Evolutionary conservation across 768 basidiomycete species (phyloP).

Genomic region (Termitomyces sp.): DNA sequence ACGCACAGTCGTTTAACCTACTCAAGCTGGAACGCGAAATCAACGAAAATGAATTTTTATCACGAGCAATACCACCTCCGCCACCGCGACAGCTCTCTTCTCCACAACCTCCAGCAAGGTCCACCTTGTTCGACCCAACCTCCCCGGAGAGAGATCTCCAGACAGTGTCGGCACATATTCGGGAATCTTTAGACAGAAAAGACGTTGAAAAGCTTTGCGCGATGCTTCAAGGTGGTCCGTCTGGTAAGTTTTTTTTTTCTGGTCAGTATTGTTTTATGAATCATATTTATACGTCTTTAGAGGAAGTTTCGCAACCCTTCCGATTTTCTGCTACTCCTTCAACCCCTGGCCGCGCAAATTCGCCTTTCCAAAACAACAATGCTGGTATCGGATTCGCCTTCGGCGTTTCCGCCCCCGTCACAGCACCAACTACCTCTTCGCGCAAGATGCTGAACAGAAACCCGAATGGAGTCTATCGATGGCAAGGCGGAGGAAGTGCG

Average conservation of each 20-base stretch:
- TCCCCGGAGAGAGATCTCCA: slow-evolving; percentile 41
- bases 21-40: slow-evolving; percentile 16
- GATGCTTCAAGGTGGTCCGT: slow-evolving; percentile 46
- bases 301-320: slow-evolving; percentile 47
- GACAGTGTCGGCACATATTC: slow-evolving; percentile 16
- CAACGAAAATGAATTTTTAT: not conserved
- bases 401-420: slow-evolving; percentile 8
- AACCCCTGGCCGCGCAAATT: slow-evolving; percentile 33
- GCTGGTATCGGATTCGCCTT: slow-evolving; percentile 16
- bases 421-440: slow-evolving; percentile 27
- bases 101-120: not conserved
- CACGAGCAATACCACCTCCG: not conserved
- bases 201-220: slow-evolving; percentile 6
- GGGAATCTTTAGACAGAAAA: slow-evolving; percentile 4
- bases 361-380: slow-evolving; percentile 20
- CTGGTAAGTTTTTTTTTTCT: slow-evolving; percentile 27
- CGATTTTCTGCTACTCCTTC: slow-evolving; percentile 50
- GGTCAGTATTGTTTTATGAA: not conserved
- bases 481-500: slow-evolving; percentile 75
- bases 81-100: slow-evolving; percentile 6
- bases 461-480: slow-evolving; percentile 69
- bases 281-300: slow-evolving; percentile 11
- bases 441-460: slow-evolving; percentile 58
- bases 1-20: not conserved
- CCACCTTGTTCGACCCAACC: slow-evolving; percentile 10